Evolutionary conservation across 2,329 filamentous ascomycete species (phyloP).

Genomic region (Hypoxylon sp.): DNA sequence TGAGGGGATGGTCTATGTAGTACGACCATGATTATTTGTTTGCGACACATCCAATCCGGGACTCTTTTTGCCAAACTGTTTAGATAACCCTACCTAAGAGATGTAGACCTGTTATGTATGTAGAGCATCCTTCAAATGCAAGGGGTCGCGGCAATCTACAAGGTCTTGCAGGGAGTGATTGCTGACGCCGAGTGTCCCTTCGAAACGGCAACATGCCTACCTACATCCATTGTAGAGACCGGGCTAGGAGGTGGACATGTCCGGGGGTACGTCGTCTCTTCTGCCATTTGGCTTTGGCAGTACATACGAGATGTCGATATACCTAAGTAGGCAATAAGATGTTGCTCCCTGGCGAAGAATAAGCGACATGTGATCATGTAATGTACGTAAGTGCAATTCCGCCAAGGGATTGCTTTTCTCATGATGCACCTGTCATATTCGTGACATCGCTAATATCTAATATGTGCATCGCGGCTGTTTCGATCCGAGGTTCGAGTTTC

Average conservation of each 20-base stretch:
- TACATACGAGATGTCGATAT: slow-evolving; percentile 16
- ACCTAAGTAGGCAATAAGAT: slow-evolving; percentile 20
- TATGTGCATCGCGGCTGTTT: slow-evolving; percentile 18
- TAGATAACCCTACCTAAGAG: slow-evolving; percentile 12
- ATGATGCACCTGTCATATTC: slow-evolving; percentile 28
- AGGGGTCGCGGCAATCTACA: slow-evolving; percentile 21
- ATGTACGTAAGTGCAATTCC: slow-evolving; percentile 32
- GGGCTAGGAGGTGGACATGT: slow-evolving; percentile 14
- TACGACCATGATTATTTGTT: slow-evolving; percentile 13
- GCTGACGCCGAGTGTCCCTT: slow-evolving; percentile 11
- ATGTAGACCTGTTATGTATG: slow-evolving; percentile 16
- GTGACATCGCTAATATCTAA: slow-evolving; percentile 11
- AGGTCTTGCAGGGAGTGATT: slow-evolving; percentile 5
- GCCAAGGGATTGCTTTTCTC: slow-evolving; percentile 20
- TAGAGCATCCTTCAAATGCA: slow-evolving; percentile 24
- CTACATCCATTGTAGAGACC: not conserved
- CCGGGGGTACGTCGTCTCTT: slow-evolving; percentile 17
- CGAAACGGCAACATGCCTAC: slow-evolving; percentile 1
- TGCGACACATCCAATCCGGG: slow-evolving; percentile 20
- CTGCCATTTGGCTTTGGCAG: slow-evolving; percentile 1
- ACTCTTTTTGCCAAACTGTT: slow-evolving; percentile 9
- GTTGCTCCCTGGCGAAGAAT: slow-evolving; percentile 27
- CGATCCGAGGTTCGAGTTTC: slow-evolving; percentile 3
- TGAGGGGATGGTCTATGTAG: slow-evolving; percentile 8
- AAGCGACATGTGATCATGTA: slow-evolving; percentile 42